These are phyloP conservation scores for Diaporthe sp. DNA, from an alignment of 2,329 filamentous ascomycete genomes.

Conservation along the genomic window DNA sequence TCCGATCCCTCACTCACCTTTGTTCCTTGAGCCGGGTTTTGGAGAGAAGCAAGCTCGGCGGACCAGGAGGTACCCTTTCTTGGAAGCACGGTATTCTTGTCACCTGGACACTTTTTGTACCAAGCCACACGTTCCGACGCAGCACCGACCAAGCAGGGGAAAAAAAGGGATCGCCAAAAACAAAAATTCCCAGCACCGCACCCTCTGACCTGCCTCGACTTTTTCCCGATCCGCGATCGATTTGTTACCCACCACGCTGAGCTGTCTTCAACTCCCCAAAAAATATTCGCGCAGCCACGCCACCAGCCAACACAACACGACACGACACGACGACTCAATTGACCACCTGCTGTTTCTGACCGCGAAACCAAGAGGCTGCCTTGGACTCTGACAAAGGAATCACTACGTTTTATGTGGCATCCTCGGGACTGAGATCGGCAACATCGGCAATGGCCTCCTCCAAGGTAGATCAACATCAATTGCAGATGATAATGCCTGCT, in stretches of 20 bases:
- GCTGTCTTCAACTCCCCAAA: slow-evolving; percentile 19
- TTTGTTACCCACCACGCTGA: slow-evolving; percentile 25
- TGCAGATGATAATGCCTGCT: slow-evolving; percentile 42
- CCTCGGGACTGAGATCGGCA: slow-evolving; percentile 46
- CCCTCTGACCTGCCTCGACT: slow-evolving; percentile 24
- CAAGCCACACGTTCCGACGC: slow-evolving; percentile 35
- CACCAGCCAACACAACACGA: slow-evolving; percentile 23
- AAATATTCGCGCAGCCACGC: slow-evolving; percentile 20
- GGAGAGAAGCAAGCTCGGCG: slow-evolving; percentile 19
- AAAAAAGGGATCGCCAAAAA: slow-evolving; percentile 33
- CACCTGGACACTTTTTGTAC: slow-evolving; percentile 33
- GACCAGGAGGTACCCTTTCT: slow-evolving; percentile 30
- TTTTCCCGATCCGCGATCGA: slow-evolving; percentile 15
- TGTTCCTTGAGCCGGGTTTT: slow-evolving; percentile 20
- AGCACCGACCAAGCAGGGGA: slow-evolving; percentile 21
- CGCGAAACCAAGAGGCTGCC: slow-evolving; percentile 32
- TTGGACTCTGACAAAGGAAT: slow-evolving; percentile 11
- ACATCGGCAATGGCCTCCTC: slow-evolving; percentile 71
- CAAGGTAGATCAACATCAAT: slow-evolving; percentile 62
- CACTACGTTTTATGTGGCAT: slow-evolving; percentile 42
- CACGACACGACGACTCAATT: slow-evolving; percentile 6
- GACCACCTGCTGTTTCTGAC: slow-evolving; percentile 37
- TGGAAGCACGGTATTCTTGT: slow-evolving; percentile 17
- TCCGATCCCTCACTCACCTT: slow-evolving; percentile 23
- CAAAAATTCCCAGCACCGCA: slow-evolving; percentile 30